Conservation (phyloP, 192 early-diverging fungal genomes). For the Diversispora eburnea region DNA sequence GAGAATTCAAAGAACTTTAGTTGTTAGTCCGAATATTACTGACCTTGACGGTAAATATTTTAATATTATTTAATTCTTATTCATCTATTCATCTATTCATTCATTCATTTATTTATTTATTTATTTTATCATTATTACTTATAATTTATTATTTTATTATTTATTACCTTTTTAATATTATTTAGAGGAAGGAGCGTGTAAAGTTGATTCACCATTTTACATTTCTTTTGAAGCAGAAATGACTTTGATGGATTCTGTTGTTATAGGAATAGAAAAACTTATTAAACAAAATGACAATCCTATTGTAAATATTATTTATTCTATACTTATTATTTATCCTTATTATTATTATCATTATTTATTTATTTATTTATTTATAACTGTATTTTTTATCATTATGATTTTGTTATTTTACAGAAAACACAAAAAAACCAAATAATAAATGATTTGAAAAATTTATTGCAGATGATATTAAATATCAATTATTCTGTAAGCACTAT, state of each 20-base stretch:
- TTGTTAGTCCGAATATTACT: not conserved
- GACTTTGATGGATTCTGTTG: conserved; percentile 11
- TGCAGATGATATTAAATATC: conserved; percentile 2
- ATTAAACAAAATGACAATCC: not conserved
- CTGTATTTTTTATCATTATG: not conserved
- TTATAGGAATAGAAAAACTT: not conserved
- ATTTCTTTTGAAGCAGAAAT: conserved; percentile 8
- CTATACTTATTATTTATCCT: too few relatives aligned
- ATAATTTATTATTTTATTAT: not conserved
- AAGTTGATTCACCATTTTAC: not conserved
- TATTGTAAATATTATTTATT: not conserved
- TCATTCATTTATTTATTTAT: not conserved
- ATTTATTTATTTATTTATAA: too few relatives aligned
- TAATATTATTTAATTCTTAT: not conserved
- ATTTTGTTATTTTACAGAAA: not conserved
- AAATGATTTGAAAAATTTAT: conserved; percentile 2
- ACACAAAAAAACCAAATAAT: not conserved
- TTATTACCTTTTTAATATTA: not conserved
- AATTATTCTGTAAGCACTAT: not conserved
- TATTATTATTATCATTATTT: too few relatives aligned
- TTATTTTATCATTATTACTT: not conserved
- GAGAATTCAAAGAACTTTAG: not conserved
- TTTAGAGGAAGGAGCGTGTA: not conserved
- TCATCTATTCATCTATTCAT: not conserved
- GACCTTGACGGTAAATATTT: not conserved